Evolutionary conservation across 2,329 filamentous ascomycete species (phyloP), one percentile per base, ranked within the genome.

Genomic region (Tolypocladium guangdongense): DNA sequence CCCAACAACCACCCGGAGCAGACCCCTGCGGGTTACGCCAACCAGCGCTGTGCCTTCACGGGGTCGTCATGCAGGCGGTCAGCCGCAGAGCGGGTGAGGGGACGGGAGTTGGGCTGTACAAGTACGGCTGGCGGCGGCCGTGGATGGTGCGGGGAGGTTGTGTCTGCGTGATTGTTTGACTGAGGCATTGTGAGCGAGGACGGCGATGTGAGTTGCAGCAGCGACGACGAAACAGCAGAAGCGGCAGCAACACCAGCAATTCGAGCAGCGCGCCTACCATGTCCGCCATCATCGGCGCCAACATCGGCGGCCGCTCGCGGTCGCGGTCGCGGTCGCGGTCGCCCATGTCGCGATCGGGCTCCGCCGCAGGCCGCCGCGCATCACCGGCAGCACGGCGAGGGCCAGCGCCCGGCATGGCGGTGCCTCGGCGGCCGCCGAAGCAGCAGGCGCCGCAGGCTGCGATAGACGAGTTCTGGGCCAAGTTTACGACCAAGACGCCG

Each of bases 401-500:
- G 36, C 35, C 48, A 16, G 4, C 30, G 22, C 24, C 18, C 20
- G 8, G 3, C 32, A 24, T 35, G n/a, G 20, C n/a, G 22, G n/a
- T 24, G 7, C 50, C 52, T 8, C 35, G n/a, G 35, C 51, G 43
- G 35, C 45, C 38, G 39, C 55, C 60, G 49, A 79, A 76, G 60
- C 75, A 78, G 54, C 77, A 81, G 61, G 70, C 81, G 8, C 86
- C 87, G 0, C 87, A 91, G 65, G 77, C 82, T 54, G 77, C 74
- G 30, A 80, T 91, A 54, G 80, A 88, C 59, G 79, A 86, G 56
- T 90, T 90, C 64, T 91, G 87, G 87, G 69, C 75, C 51, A 83
- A 82, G 54, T 89, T 90, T 60, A 84, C 78, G 16, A 82, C 83
- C 51, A 87, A 84, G 62, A 77, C 78, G 30, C 87, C 86, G 0